Base-by-base conservation (phyloP, 2,329 filamentous ascomycete species). In the Calycina marina region DNA sequence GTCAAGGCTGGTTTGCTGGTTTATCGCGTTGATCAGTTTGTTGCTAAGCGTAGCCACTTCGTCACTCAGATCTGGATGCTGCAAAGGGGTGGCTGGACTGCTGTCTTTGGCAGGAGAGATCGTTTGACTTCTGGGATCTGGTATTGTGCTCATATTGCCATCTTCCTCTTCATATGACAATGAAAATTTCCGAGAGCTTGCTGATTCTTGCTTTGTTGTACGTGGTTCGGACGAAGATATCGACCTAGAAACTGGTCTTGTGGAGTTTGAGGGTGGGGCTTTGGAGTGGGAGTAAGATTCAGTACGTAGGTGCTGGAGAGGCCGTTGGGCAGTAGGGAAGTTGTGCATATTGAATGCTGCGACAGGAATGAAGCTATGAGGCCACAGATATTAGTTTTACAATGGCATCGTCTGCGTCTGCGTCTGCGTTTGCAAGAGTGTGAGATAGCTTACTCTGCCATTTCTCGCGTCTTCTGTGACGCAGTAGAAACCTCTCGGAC, bases 1-100 rank as follows among this genome's bases (percentile, higher is more conserved):
- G 56, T 96, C 90, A 27, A 98, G 68, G 14, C 71, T 77, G 5
- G 86, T 94, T 56, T 94, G 86, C 55, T 93, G 80, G 53, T 98
- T 98, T 58, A 98, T 94, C 27, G 90, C 88, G 51, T 90, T 88
- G 47, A 98, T 88, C 41, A 98, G 73, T 56, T 98, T 98, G 30
- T 85, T 88, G 58, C 85, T 96, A 18, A 98, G 64, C 5, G 82
- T 75, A 5, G 88, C 82, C 16, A 98, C 83, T 57, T 96, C 90
- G 36, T 69, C 62, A 42, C 66, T 66, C 14, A 74, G 57, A 35
- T 72, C 70, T 4, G 68, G 66, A 39, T 72, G 67, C 27, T 61
- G 64, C 5, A 49, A 47, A 1, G 57, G 52, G 26, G 47, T 54
- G n/a, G 25, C 48, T 37, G 37, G 50, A 42, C 28, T 51, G 4